A percentile compares a stretch with the other conserved stretches of the same genome.
Evolutionary conservation across 768 basidiomycete genomes (phyloP).

Genomic region (Amanita muscaria): DNA sequence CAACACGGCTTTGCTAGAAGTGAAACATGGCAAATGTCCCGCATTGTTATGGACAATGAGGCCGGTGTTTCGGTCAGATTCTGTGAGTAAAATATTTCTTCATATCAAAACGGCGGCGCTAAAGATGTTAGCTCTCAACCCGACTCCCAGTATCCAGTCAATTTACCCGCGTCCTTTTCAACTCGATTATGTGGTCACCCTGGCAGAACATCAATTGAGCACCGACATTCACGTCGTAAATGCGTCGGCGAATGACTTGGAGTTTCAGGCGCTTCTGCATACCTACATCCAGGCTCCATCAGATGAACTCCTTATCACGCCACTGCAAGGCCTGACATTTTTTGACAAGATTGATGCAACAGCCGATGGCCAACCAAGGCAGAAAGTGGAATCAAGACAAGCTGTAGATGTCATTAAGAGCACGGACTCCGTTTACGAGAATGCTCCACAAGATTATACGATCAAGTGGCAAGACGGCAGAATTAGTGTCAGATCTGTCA

Average conservation of each 20-base stretch:
- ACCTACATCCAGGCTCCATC: constrained; percentile 74
- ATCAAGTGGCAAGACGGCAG: constrained; percentile 53
- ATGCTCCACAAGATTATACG: constrained; percentile 46
- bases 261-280: constrained; percentile 92
- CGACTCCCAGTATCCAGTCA: constrained; percentile 47
- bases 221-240: constrained; percentile 81
- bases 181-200: constrained; percentile 74
- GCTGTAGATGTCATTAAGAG: constrained; percentile 56
- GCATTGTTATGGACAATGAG: constrained; percentile 56
- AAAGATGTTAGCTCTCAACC: constrained; percentile 46
- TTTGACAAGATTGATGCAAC: constrained; percentile 73
- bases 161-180: constrained; percentile 59
- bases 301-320: constrained; percentile 46
- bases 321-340: constrained; percentile 58
- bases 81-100: constrained; percentile 36
- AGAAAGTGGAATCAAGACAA: constrained; percentile 51
- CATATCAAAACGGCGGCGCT: not conserved
- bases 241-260: constrained; percentile 46
- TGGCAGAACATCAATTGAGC: constrained; percentile 62
- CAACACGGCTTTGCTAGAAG: constrained; percentile 94
- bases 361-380: constrained; percentile 36
- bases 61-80: constrained; percentile 70
- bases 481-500: constrained; percentile 40
- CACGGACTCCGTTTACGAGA: constrained; percentile 76
- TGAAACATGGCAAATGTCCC: constrained; percentile 61